Evolutionary conservation across 1,139 yeast species (phyloP).

Genomic region (Kurtzmaniella quercitrusa): DNA sequence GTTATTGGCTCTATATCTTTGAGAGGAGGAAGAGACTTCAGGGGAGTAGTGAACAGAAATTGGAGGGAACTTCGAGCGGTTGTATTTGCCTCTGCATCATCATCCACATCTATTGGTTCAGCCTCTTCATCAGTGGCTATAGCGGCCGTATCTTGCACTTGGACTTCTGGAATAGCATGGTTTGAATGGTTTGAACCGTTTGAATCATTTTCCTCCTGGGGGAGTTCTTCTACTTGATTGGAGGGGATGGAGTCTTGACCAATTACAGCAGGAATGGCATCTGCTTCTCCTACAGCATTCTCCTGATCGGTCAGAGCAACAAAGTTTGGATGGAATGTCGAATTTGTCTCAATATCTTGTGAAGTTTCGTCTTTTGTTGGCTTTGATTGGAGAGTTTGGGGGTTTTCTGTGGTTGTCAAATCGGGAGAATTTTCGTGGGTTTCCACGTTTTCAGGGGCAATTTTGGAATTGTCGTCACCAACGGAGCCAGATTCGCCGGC

Average conservation of each 20-base stretch:
- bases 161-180: slow-evolving; percentile 3
- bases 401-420: background rate
- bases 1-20: slow-evolving; percentile 41
- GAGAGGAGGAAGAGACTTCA: slow-evolving; percentile 39
- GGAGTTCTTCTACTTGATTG: background rate
- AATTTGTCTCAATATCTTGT: background rate
- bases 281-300: background rate
- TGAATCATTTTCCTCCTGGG: background rate
- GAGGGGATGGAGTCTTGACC: slow-evolving; percentile 2
- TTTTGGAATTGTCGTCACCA: background rate
- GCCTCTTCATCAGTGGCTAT: background rate
- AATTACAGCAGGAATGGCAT: background rate
- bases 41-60: slow-evolving; percentile 34
- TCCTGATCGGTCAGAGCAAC: background rate
- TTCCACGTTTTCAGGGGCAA: background rate
- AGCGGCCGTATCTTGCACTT: background rate
- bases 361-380: background rate
- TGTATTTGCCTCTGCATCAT: background rate
- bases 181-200: slow-evolving; percentile 1
- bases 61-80: slow-evolving; percentile 12
- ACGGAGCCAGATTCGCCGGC: background rate
- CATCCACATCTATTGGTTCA: background rate
- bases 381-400: background rate
- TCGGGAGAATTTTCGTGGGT: background rate
- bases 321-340: background rate